A percentile compares a stretch with the other conserved stretches of the same genome.
Evolutionary conservation across 352 stramenopile genomes (phyloP).

Genomic region (Globisporangium radiosum): DNA sequence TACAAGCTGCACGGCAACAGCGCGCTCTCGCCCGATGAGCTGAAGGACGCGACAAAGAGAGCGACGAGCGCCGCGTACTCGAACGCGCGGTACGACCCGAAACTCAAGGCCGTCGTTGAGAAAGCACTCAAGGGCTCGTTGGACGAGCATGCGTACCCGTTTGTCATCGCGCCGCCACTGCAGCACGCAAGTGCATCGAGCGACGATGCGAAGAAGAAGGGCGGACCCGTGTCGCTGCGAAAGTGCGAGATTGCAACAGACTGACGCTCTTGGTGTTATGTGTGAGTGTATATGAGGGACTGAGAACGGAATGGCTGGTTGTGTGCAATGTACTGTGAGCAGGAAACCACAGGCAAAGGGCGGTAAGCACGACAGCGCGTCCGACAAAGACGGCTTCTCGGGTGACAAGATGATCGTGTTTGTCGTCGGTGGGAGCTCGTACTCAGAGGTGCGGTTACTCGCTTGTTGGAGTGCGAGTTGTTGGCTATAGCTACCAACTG

Average conservation of each 20-base stretch:
- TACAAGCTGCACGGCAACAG: conserved; percentile 72
- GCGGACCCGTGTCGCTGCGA: conserved; percentile 52
- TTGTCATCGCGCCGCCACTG: conserved; percentile 71
- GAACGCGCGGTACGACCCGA: conserved; percentile 70
- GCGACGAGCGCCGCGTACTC: conserved; percentile 66
- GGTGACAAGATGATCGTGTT: conserved; percentile 94
- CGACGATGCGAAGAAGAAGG: conserved; percentile 47
- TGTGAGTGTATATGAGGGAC: not conserved
- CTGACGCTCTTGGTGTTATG: conserved; percentile 6
- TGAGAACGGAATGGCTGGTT: not conserved
- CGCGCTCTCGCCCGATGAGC: conserved; percentile 38
- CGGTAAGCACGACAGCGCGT: conserved; percentile 21
- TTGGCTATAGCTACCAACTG: too few species aligned
- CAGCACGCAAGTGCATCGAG: conserved; percentile 19
- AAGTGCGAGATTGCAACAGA: conserved; percentile 29
- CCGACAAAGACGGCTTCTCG: conserved; percentile 44
- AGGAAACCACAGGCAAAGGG: conserved; percentile 28
- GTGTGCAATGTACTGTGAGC: not conserved
- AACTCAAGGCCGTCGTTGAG: conserved; percentile 54
- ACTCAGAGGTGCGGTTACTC: conserved; percentile 81
- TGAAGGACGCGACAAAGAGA: conserved; percentile 64
- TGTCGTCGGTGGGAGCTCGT: conserved; percentile 90
- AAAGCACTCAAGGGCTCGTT: conserved; percentile 61
- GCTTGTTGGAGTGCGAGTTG: too few species aligned
- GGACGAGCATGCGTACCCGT: conserved; percentile 66